Evolutionary conservation across 1,284 basidiomycete genomes (phyloP).

Genomic region (Ceratobasidium sp.): DNA sequence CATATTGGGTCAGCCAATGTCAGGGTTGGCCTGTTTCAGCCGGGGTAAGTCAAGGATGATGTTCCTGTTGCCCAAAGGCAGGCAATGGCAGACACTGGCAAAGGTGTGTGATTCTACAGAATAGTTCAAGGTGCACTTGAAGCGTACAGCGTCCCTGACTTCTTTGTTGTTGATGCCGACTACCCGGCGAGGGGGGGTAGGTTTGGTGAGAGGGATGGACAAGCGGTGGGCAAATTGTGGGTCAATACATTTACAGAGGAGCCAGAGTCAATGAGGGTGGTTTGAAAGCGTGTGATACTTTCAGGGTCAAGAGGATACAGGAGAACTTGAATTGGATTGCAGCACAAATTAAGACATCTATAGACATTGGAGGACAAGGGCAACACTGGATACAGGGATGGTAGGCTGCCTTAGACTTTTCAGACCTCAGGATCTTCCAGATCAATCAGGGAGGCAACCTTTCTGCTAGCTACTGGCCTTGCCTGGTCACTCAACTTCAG

Average conservation of each 20-base stretch:
- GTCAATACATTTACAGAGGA: neutral
- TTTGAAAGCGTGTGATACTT: neutral
- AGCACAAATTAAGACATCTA: neutral
- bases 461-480: neutral
- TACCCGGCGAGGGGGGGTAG: neutral
- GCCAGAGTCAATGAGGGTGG: neutral
- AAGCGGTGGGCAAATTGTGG: neutral
- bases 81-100: neutral
- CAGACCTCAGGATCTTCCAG: neutral
- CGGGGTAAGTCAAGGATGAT: neutral
- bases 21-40: neutral
- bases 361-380: neutral
- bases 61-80: neutral
- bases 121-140: neutral
- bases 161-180: neutral
- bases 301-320: too few species aligned
- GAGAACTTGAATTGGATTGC: neutral
- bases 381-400: neutral
- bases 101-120: neutral
- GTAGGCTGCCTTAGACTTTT: conserved; percentile 12
- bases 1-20: neutral
- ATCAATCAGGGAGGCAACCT: neutral
- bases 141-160: neutral
- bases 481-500: neutral
- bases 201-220: neutral